Evolutionary conservation across 805 yeast species (phyloP).

Genomic region (Starmerella cellae): DNA sequence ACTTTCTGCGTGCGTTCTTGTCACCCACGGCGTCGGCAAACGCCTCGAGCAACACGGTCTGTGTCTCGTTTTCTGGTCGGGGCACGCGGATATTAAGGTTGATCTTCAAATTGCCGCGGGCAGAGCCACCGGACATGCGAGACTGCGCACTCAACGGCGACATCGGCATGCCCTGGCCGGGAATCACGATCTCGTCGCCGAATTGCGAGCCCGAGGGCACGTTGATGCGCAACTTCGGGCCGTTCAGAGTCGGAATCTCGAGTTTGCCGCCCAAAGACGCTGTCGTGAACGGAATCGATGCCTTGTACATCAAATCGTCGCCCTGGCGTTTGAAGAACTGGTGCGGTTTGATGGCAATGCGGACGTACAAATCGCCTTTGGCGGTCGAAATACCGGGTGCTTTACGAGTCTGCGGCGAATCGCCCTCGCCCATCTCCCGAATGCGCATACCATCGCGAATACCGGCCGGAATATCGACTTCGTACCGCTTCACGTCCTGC

Average conservation of each 20-base stretch:
- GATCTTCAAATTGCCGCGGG: constrained; percentile 73
- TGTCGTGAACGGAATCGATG: constrained; percentile 78
- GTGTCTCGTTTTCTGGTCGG: constrained; percentile 69
- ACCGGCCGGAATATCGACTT: constrained; percentile 79
- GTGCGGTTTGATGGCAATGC: constrained; percentile 68
- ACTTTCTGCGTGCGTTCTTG: constrained; percentile 57
- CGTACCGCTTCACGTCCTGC: constrained; percentile 52
- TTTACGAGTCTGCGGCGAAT: constrained; percentile 65
- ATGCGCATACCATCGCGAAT: constrained; percentile 74
- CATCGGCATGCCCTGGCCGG: constrained; percentile 75
- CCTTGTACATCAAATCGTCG: constrained; percentile 49
- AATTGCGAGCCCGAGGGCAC: constrained; percentile 75
- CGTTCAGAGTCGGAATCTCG: constrained; percentile 73
- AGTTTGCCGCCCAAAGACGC: constrained; percentile 92
- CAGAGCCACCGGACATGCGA: constrained; percentile 28
- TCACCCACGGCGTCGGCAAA: constrained; percentile 85
- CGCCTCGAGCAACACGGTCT: constrained; percentile 81
- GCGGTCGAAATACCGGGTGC: constrained; percentile 52
- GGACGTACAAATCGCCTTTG: constrained; percentile 70
- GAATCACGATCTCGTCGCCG: constrained; percentile 59
- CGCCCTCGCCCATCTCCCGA: constrained; percentile 80
- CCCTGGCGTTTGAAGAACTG: constrained; percentile 53
- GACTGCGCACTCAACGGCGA: constrained; percentile 11
- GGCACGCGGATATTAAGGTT: constrained; percentile 55
- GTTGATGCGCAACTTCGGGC: constrained; percentile 58